Evolutionary conservation across 805 yeast species (phyloP).

Genomic region (Metschnikowia continentalis): DNA sequence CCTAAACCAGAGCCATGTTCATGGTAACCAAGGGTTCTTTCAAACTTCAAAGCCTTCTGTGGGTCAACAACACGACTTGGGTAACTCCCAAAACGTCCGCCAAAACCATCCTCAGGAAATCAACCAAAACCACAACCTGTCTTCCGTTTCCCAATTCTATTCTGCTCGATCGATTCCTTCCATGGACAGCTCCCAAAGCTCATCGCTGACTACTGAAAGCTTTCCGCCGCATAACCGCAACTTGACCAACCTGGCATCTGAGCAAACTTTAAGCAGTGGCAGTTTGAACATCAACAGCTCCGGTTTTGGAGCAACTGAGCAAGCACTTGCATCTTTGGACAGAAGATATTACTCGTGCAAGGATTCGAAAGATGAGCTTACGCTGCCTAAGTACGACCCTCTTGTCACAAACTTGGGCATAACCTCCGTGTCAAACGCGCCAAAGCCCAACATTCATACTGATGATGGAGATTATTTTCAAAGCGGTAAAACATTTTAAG

Average conservation of each 20-base stretch:
- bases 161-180: not conserved
- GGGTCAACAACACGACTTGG: not conserved
- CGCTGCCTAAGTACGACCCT: not conserved
- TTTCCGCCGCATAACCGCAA: not conserved
- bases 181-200: not conserved
- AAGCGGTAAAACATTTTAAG: not conserved
- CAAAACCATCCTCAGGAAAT: not conserved
- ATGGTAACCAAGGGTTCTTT: not conserved
- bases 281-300: not conserved
- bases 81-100: not conserved
- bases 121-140: not conserved
- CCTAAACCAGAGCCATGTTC: not conserved
- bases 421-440: not conserved
- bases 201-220: not conserved
- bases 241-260: not conserved
- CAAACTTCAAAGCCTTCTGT: not conserved
- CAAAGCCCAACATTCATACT: not conserved
- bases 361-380: not conserved
- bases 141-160: not conserved
- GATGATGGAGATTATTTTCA: not conserved
- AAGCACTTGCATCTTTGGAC: not conserved
- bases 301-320: not conserved
- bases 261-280: not conserved
- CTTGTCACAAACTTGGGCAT: not conserved
- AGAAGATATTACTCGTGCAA: not conserved